These are phyloP conservation scores for Cyclotella kingstonii DNA, from an alignment of 108 stramenopile species.

Conservation along the genomic window DNA sequence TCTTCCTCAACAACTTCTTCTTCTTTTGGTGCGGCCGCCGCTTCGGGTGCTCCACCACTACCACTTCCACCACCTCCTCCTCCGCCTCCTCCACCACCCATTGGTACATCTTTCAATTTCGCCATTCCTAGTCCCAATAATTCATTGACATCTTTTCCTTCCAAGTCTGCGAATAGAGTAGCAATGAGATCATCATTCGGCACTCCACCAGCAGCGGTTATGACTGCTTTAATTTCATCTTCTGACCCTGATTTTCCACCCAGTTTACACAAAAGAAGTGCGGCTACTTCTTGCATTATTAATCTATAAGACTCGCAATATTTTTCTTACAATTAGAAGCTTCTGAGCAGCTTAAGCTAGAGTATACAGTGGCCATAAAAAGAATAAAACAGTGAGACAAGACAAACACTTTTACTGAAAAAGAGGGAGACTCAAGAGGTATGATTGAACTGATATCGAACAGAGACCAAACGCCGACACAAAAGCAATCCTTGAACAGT, in stretches of 20 bases:
- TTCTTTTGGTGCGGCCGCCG: constrained; percentile 33
- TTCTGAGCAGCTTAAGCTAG: too few species aligned
- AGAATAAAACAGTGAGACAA: too few species aligned
- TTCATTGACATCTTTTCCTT: constrained; percentile 85
- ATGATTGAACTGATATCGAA: too few species aligned
- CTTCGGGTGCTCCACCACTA: constrained; percentile 37
- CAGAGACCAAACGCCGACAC: too few species aligned
- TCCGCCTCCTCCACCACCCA: constrained; percentile 83
- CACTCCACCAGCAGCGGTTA: constrained; percentile 78
- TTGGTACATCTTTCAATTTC: constrained; percentile 89
- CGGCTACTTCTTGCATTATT: constrained; percentile 83
- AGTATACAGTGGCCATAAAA: too few species aligned
- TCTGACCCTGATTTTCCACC: constrained; percentile 81
- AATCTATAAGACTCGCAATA: not conserved
- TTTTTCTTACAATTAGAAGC: too few species aligned
- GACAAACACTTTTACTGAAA: too few species aligned
- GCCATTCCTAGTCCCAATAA: constrained; percentile 81
- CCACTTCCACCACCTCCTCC: constrained; percentile 81
- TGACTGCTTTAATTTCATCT: constrained; percentile 81
- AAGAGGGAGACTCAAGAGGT: too few species aligned
- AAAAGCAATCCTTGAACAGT: too few species aligned
- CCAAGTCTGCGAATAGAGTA: constrained; percentile 65
- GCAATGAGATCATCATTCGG: constrained; percentile 70
- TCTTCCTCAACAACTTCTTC: constrained; percentile 50
- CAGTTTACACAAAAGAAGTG: constrained; percentile 78